Base-by-base conservation (phyloP, 2,329 filamentous ascomycete genomes). In the Fusarium veterinarium region DNA sequence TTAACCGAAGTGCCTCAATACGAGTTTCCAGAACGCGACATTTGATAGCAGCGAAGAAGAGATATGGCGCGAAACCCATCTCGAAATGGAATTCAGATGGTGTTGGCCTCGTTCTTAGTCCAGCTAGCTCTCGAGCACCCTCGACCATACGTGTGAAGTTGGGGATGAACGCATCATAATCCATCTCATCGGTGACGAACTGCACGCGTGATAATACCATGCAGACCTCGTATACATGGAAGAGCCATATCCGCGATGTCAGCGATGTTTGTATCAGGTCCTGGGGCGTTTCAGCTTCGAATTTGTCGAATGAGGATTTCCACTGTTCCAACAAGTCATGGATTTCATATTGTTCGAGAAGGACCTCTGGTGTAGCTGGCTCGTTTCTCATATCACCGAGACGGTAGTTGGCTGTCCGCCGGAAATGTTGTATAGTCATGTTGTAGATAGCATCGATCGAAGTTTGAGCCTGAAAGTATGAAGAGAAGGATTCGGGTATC, bases 11-110 rank as follows among this genome's bases (percentile, higher is more conserved):
- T 1, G 49, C 64, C 25, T 67, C 64, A 0, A 67, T 40, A 7
- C 65, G 56, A 2, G 48, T 67, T 55, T 68, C 63, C 5, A 67
- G 46, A 33, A 62, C n/a, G 14, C 64, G 63, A 12, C 65, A 67
- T 62, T 67, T 67, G 19, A 68, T 67, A 20, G 55, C 55, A 9
- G 52, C 55, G 8, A 67, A 53, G 41, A 67, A 67, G 0, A 67
- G 56, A n/a, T 44, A 62, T 4, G 63, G 63, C 2, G 55, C 64
- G n/a, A 62, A 67, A 4, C 65, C 65, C 65, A 67, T 67, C 10
- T 67, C 65, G 16, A 67, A 68, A 28, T 62, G 55, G 6, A 67
- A 67, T 17, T 55, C 46, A 8, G 65, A 30, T 3, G 33, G 44
- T 3, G 13, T 5, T 19, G 65, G 33, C 28, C 41, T 62, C 3